Percentiles rank a stretch among this genome's conserved stretches.
These are phyloP conservation scores for Suhomyces pyralidae DNA, from an alignment of 805 yeast genomes.

Conservation along the genomic window DNA sequence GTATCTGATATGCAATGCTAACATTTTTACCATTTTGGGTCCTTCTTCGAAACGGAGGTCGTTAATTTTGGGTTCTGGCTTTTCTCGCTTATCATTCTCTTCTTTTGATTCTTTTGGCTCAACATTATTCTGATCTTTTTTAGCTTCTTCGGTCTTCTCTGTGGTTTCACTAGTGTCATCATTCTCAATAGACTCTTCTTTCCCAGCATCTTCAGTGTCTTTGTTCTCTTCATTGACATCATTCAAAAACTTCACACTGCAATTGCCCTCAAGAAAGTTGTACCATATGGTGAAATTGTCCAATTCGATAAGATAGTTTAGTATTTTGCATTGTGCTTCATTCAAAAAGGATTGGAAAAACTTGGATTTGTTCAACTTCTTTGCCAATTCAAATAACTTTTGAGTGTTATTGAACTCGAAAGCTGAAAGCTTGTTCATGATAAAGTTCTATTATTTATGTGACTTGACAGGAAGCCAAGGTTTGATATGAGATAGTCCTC, in stretches of 20 bases:
- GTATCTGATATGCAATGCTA: slow-evolving; percentile 65
- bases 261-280: slow-evolving; percentile 43
- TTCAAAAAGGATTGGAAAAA: slow-evolving; percentile 44
- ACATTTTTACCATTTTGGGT: slow-evolving; percentile 23
- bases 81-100: slow-evolving; percentile 20
- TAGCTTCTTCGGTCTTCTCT: slow-evolving; percentile 3
- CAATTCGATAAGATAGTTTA: slow-evolving; percentile 44
- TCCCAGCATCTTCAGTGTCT: slow-evolving; percentile 1
- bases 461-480: background rate
- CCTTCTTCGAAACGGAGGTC: slow-evolving; percentile 42
- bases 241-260: slow-evolving; percentile 22
- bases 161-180: slow-evolving; percentile 6
- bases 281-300: slow-evolving; percentile 40
- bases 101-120: slow-evolving; percentile 11
- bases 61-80: slow-evolving; percentile 20
- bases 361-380: slow-evolving; percentile 25
- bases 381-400: slow-evolving; percentile 35
- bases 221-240: background rate
- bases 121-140: slow-evolving; percentile 6
- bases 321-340: slow-evolving; percentile 52
- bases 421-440: slow-evolving; percentile 39
- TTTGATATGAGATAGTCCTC: background rate
- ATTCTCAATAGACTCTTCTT: slow-evolving; percentile 1
- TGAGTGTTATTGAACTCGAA: slow-evolving; percentile 32
- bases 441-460: slow-evolving; percentile 1